These are phyloP conservation scores for Hymenoscyphus fraxineus DNA, from an alignment of 2,329 filamentous ascomycete genomes.

Conservation along the genomic window DNA sequence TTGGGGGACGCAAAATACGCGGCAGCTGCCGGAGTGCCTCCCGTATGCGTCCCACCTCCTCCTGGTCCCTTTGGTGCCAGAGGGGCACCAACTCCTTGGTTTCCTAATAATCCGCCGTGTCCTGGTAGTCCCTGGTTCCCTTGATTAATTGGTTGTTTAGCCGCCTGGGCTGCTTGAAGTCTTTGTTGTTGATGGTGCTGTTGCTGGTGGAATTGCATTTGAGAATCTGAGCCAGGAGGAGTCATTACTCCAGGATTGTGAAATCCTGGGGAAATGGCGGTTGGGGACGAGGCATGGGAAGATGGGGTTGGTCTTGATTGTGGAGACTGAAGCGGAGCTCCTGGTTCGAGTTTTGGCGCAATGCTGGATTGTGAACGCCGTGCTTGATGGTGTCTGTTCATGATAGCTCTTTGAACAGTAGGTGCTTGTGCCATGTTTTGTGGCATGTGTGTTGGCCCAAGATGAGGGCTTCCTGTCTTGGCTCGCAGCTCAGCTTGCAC, in stretches of 20 bases:
- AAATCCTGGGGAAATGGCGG: slow-evolving; percentile 59
- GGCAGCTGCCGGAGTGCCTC: slow-evolving; percentile 40
- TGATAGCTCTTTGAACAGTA: slow-evolving; percentile 73
- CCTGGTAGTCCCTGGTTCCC: slow-evolving; percentile 28
- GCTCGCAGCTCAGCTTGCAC: slow-evolving; percentile 92
- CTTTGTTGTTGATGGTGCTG: slow-evolving; percentile 42
- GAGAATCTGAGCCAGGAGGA: slow-evolving; percentile 54
- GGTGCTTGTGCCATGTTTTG: slow-evolving; percentile 69
- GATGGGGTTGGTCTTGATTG: slow-evolving; percentile 78
- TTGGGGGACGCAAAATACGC: slow-evolving; percentile 72
- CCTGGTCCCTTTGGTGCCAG: slow-evolving; percentile 33
- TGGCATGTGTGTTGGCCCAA: slow-evolving; percentile 64
- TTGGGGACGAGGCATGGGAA: slow-evolving; percentile 70
- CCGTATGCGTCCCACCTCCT: slow-evolving; percentile 36
- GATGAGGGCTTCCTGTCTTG: slow-evolving; percentile 83
- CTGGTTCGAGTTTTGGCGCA: slow-evolving; percentile 67
- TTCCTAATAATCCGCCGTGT: slow-evolving; percentile 24
- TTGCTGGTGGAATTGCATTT: slow-evolving; percentile 47
- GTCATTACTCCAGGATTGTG: slow-evolving; percentile 57
- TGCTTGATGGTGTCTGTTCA: slow-evolving; percentile 70
- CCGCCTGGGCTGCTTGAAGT: slow-evolving; percentile 28
- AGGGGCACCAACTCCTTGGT: slow-evolving; percentile 26
- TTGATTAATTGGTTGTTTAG: slow-evolving; percentile 12
- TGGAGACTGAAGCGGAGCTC: slow-evolving; percentile 49
- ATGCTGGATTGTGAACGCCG: slow-evolving; percentile 70